Evolutionary conservation across 257 asterid genomes (phyloP).

Genomic region (Apocynum venetum): DNA sequence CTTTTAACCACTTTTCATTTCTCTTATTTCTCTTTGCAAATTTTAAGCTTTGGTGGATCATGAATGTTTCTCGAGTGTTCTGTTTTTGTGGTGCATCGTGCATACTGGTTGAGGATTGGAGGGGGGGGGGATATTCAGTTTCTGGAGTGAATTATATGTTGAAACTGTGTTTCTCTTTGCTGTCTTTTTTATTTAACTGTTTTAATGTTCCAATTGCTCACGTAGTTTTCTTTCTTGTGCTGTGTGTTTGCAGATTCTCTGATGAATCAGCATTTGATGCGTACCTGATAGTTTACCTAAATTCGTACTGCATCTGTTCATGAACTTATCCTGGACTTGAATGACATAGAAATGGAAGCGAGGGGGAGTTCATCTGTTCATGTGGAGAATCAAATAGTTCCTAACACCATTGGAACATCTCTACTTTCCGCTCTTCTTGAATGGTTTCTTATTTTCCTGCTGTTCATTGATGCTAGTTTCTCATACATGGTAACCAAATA

Average conservation of each 20-base stretch:
- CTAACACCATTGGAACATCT: slow-evolving; percentile 36
- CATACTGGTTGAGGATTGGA: neutral
- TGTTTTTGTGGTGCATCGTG: neutral
- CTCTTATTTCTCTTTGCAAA: neutral
- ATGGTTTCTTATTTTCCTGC: slow-evolving; percentile 71
- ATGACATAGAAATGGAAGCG: slow-evolving; percentile 11
- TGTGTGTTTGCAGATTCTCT: neutral
- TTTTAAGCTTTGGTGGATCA: neutral
- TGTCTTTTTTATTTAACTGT: neutral
- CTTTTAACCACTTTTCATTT: neutral
- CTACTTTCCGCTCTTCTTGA: slow-evolving; percentile 69
- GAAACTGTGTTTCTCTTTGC: neutral
- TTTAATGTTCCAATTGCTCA: neutral
- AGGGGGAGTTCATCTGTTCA: slow-evolving; percentile 25
- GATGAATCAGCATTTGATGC: neutral
- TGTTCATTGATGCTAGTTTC: slow-evolving; percentile 58
- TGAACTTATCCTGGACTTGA: neutral
- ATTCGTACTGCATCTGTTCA: neutral
- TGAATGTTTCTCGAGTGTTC: neutral
- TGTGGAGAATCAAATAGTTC: slow-evolving; percentile 19
- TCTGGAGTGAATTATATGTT: neutral
- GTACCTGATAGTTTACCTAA: neutral
- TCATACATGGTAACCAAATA: slow-evolving; percentile 63
- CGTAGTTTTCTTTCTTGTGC: neutral
- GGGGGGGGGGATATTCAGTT: neutral